Conservation (phyloP, 2,329 filamentous ascomycete species). For the Blastomyces parvus region DNA sequence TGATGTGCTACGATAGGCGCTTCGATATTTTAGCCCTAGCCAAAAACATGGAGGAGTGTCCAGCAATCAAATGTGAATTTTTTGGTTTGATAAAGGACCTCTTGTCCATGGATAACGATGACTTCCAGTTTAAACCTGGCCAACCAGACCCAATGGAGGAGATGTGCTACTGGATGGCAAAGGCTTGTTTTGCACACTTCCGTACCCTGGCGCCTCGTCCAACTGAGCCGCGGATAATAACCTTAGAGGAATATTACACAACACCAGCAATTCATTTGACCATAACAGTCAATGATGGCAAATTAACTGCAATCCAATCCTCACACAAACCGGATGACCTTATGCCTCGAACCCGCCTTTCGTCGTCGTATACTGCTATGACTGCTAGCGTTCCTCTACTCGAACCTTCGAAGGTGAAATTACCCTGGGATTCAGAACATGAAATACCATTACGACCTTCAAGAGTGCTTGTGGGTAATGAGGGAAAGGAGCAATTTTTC, state of each 20-base stretch:
- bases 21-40: slow-evolving; percentile 11
- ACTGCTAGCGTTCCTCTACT: slow-evolving; percentile 6
- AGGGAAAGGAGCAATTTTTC: slow-evolving; percentile 5
- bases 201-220: slow-evolving; percentile 9
- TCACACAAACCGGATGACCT: slow-evolving; percentile 8
- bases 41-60: slow-evolving; percentile 9
- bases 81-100: slow-evolving; percentile 7
- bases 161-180: slow-evolving; percentile 13
- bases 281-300: slow-evolving; percentile 7
- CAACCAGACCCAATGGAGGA: slow-evolving; percentile 11
- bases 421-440: slow-evolving; percentile 10
- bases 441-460: slow-evolving; percentile 7
- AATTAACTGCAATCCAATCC: slow-evolving; percentile 9
- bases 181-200: slow-evolving; percentile 11
- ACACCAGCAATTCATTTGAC: slow-evolving; percentile 8
- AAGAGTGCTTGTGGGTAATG: slow-evolving; percentile 7
- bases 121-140: slow-evolving; percentile 9
- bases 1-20: slow-evolving; percentile 11
- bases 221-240: slow-evolving; percentile 11
- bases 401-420: slow-evolving; percentile 8
- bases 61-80: slow-evolving; percentile 9
- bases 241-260: slow-evolving; percentile 13
- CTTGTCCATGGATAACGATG: slow-evolving; percentile 11
- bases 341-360: slow-evolving; percentile 8
- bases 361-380: neutral